Evolutionary conservation across 2,329 filamentous ascomycete genomes (phyloP).

Genomic region (Spiromastix sp.): DNA sequence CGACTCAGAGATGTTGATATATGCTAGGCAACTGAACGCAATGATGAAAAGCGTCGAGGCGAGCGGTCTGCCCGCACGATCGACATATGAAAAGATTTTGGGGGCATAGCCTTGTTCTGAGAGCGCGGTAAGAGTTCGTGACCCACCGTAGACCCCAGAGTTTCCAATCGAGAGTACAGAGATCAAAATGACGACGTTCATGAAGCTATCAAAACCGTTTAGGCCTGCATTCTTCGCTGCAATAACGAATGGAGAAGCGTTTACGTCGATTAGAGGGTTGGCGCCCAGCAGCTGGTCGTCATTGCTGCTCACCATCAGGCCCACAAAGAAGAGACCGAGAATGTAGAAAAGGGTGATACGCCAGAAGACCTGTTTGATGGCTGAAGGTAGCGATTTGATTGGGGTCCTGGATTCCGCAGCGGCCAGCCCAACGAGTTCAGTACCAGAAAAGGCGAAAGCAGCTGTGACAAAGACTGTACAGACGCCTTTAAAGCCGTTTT

Average conservation of each 20-base stretch:
- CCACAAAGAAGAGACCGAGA: slow-evolving; percentile 35
- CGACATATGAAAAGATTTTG: slow-evolving; percentile 34
- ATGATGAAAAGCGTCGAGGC: slow-evolving; percentile 32
- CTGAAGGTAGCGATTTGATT: slow-evolving; percentile 37
- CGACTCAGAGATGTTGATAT: slow-evolving; percentile 29
- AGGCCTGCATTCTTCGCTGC: slow-evolving; percentile 53
- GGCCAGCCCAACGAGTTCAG: slow-evolving; percentile 44
- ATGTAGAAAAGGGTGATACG: slow-evolving; percentile 42
- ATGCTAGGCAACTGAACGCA: slow-evolving; percentile 31
- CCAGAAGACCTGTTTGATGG: slow-evolving; percentile 43
- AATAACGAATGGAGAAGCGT: slow-evolving; percentile 56
- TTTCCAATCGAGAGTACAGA: slow-evolving; percentile 51
- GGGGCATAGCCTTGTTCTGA: slow-evolving; percentile 37
- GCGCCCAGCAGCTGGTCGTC: slow-evolving; percentile 31
- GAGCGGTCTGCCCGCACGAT: slow-evolving; percentile 36
- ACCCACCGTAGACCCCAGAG: slow-evolving; percentile 47
- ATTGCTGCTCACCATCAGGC: slow-evolving; percentile 34
- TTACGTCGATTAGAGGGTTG: slow-evolving; percentile 27
- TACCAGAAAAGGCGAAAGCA: slow-evolving; percentile 48
- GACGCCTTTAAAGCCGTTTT: slow-evolving; percentile 41
- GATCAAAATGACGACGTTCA: slow-evolving; percentile 57
- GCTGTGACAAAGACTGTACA: slow-evolving; percentile 48
- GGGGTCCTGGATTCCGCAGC: slow-evolving; percentile 45
- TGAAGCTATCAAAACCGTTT: slow-evolving; percentile 49
- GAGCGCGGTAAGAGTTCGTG: slow-evolving; percentile 47